Base-by-base conservation (phyloP, 495 filamentous ascomycete species). In the Trichoderma orchidacearum region DNA sequence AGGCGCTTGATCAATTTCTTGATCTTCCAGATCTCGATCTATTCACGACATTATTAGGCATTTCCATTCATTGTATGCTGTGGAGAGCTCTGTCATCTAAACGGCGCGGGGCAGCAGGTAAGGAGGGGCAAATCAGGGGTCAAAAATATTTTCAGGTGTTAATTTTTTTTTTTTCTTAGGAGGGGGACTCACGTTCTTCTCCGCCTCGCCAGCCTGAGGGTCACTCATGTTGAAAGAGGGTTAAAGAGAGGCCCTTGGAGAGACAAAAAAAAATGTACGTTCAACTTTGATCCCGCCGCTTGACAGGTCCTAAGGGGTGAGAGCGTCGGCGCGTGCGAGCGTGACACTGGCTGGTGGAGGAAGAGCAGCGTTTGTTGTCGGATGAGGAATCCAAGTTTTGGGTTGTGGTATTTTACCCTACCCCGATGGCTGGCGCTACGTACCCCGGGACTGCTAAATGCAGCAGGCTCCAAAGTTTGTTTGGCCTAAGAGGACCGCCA, bases 1-100 rank as follows among this genome's bases (percentile, higher is more conserved):
- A 96, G 85, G 55, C 91, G 85, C 75, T 95, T 96, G 73, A 96
- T 93, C 62, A 96, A 75, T 76, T 98, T 97, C 80, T 98, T 98
- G 59, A 98, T 80, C 74, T 84, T 84, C 81, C 81, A 84, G 72
- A 83, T 88, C 79, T 89, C 85, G 64, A 84, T 84, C 75, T 77
- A 60, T 57, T 55, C 48, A 17, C 29, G 21, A 23, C 9, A 15
- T 41, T 45, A 58, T 61, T 45, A 59, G 36, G 32, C n/a, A 18
- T 28, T 7, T 30, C 35, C 29, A 27, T 27, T 51, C 48, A 27
- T 38, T 50, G 36, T 51, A 34, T 36, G 29, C 17, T n/a, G n/a
- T n/a, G n/a, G n/a, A n/a, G n/a, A n/a, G n/a, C n/a, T n/a, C n/a
- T n/a, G n/a, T n/a, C n/a, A n/a, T n/a, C n/a, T n/a, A n/a, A n/a